Evolutionary conservation across 2,329 filamentous ascomycete genomes (phyloP).

Genomic region (Aspergillus sp.): DNA sequence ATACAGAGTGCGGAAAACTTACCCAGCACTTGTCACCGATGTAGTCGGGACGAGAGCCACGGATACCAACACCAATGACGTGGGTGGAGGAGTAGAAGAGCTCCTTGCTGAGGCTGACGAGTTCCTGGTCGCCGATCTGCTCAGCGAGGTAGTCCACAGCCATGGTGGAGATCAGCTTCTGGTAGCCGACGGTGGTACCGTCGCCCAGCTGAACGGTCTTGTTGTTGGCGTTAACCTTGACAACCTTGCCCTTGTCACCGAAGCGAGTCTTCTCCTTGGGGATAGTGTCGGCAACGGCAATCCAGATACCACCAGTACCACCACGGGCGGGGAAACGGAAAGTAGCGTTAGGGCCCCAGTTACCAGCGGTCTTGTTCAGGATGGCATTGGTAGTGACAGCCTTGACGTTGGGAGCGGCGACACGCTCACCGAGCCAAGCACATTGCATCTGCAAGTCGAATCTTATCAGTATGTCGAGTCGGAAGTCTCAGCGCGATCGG

Average conservation of each 20-base stretch:
- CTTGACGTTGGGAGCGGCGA: constrained; percentile 95
- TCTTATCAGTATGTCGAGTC: background rate
- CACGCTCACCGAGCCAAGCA: constrained; percentile 96
- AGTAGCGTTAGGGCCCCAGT: constrained; percentile 97
- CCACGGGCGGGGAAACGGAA: constrained; percentile 97
- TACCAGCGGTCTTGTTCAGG: constrained; percentile 89
- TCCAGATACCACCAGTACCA: constrained; percentile 98
- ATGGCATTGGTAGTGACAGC: constrained; percentile 89
- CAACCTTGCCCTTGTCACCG: constrained; percentile 77
- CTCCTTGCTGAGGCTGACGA: constrained; percentile 77
- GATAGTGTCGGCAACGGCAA: constrained; percentile 87
- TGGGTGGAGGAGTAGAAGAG: constrained; percentile 97
- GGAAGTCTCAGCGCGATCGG: background rate
- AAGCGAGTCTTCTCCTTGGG: constrained; percentile 89
- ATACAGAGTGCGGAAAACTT: constrained; percentile 26
- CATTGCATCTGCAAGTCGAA: constrained; percentile 84
- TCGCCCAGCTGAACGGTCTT: constrained; percentile 79
- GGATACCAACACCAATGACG: constrained; percentile 92
- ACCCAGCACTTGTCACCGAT: constrained; percentile 99
- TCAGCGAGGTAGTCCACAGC: constrained; percentile 83
- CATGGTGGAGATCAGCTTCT: constrained; percentile 95
- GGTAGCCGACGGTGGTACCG: constrained; percentile 83
- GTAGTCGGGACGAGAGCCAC: constrained; percentile 83
- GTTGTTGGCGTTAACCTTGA: constrained; percentile 78
- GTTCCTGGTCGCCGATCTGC: constrained; percentile 80